Base-by-base conservation (phyloP, 257 asterid genomes). In the Scutellaria galericulata region DNA sequence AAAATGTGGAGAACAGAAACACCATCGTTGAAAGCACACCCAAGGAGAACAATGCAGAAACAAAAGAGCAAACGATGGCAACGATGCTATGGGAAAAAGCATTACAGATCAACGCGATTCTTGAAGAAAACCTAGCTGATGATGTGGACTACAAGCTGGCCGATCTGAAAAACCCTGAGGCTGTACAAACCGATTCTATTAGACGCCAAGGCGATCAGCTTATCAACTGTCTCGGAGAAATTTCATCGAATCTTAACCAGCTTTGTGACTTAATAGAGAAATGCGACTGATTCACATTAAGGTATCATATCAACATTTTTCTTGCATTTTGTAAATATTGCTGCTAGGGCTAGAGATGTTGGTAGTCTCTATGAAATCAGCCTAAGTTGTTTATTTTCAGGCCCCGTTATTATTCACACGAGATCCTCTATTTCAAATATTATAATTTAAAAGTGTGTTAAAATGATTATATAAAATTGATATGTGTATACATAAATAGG, bases 141-240 rank as follows among this genome's bases (percentile, higher is more conserved):
- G 90, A 87, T 18, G 64, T 71, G 7, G 90, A 85, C 72, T 83
- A 55, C 84, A 82, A 62, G 50, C 57, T 82, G 64, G 79, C 76
- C 2, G 88, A 84, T 74, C 60, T 77, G 79, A 86, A 73, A 79
- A 82, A 82, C 39, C 51, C 66, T 1, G 96, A 85, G 72, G 85
- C 83, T 42, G 70, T 75, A 14, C 80, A 82, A 66, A 78, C 68
- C 42, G 93, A 87, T 73, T 58, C 78, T 3, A 74, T 80, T 11
- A 82, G 97, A 78, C 79, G 75, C 18, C 88, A 87, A 77, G 97
- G 93, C 24, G 91, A 85, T 77, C 74, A 84, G 76, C 87, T 92
- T 68, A 88, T 92, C 4, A 86, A 85, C 47, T 81, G 83, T 79
- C 88, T 92, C 24, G 88, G 87, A 10, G 78, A 73, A 47, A 82